phyloP scores from a whole-genome alignment of 345 rosid genomes.

The Dimocarpus longan region DNA sequence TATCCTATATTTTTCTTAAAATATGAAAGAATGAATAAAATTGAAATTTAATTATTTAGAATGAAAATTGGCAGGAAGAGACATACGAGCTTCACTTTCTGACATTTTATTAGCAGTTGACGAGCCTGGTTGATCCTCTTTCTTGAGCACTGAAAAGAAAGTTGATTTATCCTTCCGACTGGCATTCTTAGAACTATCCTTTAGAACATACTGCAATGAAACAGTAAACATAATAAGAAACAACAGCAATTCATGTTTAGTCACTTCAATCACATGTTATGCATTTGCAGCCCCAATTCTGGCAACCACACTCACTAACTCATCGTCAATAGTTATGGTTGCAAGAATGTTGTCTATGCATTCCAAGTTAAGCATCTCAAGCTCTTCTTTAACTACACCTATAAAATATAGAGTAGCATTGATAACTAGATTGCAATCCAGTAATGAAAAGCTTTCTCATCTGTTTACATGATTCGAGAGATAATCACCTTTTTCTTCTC shows the following conservation, averaged over 20 bases:
- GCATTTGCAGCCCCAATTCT: not conserved
- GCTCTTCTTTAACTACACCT: not conserved
- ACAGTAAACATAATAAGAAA: constrained; percentile 14
- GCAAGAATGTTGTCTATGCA: not conserved
- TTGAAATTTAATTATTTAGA: constrained; percentile 3
- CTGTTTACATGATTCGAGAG: not conserved
- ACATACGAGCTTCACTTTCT: constrained; percentile 37
- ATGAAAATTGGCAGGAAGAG: not conserved
- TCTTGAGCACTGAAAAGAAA: constrained; percentile 31
- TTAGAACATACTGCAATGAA: constrained; percentile 48
- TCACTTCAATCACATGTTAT: not conserved
- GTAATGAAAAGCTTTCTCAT: not conserved
- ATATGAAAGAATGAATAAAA: not conserved
- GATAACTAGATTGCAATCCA: not conserved
- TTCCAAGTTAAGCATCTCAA: not conserved
- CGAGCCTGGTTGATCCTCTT: constrained; percentile 33
- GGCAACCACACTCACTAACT: not conserved
- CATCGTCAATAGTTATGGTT: not conserved
- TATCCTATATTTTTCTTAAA: not conserved
- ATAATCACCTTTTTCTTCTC: constrained; percentile 63
- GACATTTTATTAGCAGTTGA: constrained; percentile 40
- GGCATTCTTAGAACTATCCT: constrained; percentile 38
- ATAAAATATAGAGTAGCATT: not conserved
- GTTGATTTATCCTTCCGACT: constrained; percentile 40
- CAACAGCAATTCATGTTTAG: not conserved